Conservation (phyloP, 768 basidiomycete genomes). For the Boletus fagicola region DNA sequence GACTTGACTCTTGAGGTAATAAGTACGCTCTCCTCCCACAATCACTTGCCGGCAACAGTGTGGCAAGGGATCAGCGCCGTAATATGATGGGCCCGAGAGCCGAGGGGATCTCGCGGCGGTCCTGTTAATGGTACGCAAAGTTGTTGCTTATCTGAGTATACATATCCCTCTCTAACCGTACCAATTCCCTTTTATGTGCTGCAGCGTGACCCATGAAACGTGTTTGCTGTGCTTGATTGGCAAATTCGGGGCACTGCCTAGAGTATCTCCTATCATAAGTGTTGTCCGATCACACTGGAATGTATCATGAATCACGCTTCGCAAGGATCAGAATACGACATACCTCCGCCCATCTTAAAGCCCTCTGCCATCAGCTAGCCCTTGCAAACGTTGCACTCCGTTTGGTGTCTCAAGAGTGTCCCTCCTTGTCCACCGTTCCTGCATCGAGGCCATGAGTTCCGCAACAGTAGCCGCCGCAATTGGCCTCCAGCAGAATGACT, state of each 20-base stretch:
- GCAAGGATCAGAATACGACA: neutral
- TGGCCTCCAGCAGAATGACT: conserved; percentile 6
- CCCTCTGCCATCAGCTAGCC: neutral
- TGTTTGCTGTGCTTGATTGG: neutral
- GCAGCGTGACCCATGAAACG: neutral
- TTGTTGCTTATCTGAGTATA: neutral
- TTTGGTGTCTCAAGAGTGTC: neutral
- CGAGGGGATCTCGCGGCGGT: neutral
- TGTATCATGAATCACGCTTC: neutral
- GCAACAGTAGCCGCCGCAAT: neutral
- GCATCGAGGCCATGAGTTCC: neutral
- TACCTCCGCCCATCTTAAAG: neutral
- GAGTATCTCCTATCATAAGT: neutral
- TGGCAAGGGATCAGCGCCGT: neutral
- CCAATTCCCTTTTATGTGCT: neutral
- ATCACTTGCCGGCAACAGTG: neutral
- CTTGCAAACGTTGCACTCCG: neutral
- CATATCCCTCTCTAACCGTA: neutral
- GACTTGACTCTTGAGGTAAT: neutral
- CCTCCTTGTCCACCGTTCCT: neutral
- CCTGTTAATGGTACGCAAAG: neutral
- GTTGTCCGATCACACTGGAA: neutral
- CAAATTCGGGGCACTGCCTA: neutral
- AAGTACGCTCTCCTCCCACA: neutral
- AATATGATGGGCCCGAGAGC: neutral